phyloP scores from a whole-genome alignment of 2,329 filamentous ascomycete species.

The Beauveria rudraprayagi region DNA sequence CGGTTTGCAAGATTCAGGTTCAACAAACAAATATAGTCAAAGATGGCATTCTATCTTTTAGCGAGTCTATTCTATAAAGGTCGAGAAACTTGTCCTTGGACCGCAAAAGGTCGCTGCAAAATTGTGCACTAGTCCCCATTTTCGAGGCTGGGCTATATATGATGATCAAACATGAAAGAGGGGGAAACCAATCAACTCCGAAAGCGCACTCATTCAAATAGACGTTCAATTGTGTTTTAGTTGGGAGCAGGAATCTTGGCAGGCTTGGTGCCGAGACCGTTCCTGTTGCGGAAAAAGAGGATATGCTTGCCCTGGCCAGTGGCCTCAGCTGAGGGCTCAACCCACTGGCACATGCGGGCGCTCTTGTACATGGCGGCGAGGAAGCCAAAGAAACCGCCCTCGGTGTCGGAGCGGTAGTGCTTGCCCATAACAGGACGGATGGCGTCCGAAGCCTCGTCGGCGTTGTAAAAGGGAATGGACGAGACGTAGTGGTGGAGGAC shows the following conservation, averaged over 20 bases:
- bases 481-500: constrained; percentile 97
- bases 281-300: constrained; percentile 91
- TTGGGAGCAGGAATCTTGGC: constrained; percentile 12
- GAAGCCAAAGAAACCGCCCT: constrained; percentile 75
- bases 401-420: constrained; percentile 82
- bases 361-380: constrained; percentile 72
- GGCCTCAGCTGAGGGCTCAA: constrained; percentile 81
- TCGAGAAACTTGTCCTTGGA: not conserved
- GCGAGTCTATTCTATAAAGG: constrained; percentile 6
- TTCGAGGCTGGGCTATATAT: constrained; percentile 1
- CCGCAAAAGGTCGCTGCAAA: constrained; percentile 2
- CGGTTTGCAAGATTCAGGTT: not conserved
- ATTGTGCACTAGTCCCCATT: not conserved
- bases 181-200: not conserved
- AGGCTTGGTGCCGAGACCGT: constrained; percentile 63
- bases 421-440: constrained; percentile 92
- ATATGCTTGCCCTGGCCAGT: constrained; percentile 75
- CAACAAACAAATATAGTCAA: not conserved
- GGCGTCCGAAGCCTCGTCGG: constrained; percentile 87
- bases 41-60: not conserved
- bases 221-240: not conserved
- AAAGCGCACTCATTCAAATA: not conserved
- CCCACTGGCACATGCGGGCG: constrained; percentile 89
- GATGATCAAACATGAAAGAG: not conserved
- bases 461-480: constrained; percentile 93